Base-by-base conservation (phyloP, 805 yeast genomes). In the Candida coquimbonensis region DNA sequence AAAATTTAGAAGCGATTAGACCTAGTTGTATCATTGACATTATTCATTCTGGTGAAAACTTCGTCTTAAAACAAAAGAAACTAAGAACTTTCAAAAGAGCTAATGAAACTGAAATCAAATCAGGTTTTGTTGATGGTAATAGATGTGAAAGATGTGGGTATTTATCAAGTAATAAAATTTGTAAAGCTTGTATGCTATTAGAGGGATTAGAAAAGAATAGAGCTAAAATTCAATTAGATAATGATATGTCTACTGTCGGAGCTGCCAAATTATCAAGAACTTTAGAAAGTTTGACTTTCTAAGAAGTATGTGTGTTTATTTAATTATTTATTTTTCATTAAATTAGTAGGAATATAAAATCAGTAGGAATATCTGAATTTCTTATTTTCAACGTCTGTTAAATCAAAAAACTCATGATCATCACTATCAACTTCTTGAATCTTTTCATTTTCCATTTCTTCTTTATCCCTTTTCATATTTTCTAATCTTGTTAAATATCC, bases 11-110 rank as follows among this genome's bases (percentile, higher is more conserved):
- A 61, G 78, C 91, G 4, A 81, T 90, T 1, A 75, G 97, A 55
- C 96, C 99, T 14, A 81, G 93, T 34, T 84, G 96, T 58, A 93
- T 93, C 46, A 78, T 93, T 62, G 99, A 93, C 66, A 87, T 93
- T 45, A 93, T 93, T 31, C 85, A 86, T 53, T 86, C 96, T 52
- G 99, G 99, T 33, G 99, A 93, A 65, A 82, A 81, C 50, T 75
- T 90, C 53, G 81, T 77, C 32, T 65, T 90, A 40, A 76, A 77
- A 52, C 77, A 77, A 32, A 80, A 74, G 61, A 78, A 74, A 59
- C 68, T 69, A 51, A 68, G 64, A 49, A 73, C 45, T 11, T 56
- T 56, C 24, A 60, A 52, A 33, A 50, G 52, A 35, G 52, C 48
- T 33, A 40, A 56, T 3, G 85, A 79, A 52, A 61, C 72, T 17